phyloP scores from a whole-genome alignment of 305 asterid species.

The Lippia alba region DNA sequence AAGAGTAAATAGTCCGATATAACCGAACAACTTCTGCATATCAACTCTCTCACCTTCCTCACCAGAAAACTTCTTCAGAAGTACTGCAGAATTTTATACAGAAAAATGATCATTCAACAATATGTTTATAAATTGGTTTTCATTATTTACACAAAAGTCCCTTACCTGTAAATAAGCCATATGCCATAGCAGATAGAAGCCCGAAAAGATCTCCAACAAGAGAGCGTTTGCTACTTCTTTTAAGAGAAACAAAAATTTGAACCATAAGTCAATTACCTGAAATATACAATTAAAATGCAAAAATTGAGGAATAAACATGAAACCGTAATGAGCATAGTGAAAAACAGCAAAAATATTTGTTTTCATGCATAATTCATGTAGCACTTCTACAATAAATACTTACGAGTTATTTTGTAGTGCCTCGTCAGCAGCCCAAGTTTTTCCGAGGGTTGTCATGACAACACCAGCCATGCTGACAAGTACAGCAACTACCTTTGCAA shows the following conservation, averaged over 20 bases:
- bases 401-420: constrained; percentile 61
- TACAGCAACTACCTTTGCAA: constrained; percentile 84
- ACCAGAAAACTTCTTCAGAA: constrained; percentile 96
- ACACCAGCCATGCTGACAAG: constrained; percentile 95
- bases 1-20: constrained; percentile 86
- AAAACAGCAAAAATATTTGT: not conserved
- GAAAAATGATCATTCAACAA: constrained; percentile 26
- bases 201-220: constrained; percentile 92
- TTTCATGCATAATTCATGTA: constrained; percentile 13
- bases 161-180: constrained; percentile 93
- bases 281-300: constrained; percentile 47
- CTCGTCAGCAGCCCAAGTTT: constrained; percentile 98
- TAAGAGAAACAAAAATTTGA: constrained; percentile 68
- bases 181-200: constrained; percentile 84
- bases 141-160: constrained; percentile 19
- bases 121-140: constrained; percentile 17
- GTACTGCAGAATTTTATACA: constrained; percentile 59
- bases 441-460: constrained; percentile 92
- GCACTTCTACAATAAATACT: constrained; percentile 35
- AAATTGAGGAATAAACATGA: constrained; percentile 47
- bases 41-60: constrained; percentile 95
- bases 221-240: constrained; percentile 79
- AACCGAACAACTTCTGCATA: constrained; percentile 94
- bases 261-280: constrained; percentile 63
- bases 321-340: constrained; percentile 14